phyloP scores from a whole-genome alignment of 306 rosid species.

The Parietaria judaica region DNA sequence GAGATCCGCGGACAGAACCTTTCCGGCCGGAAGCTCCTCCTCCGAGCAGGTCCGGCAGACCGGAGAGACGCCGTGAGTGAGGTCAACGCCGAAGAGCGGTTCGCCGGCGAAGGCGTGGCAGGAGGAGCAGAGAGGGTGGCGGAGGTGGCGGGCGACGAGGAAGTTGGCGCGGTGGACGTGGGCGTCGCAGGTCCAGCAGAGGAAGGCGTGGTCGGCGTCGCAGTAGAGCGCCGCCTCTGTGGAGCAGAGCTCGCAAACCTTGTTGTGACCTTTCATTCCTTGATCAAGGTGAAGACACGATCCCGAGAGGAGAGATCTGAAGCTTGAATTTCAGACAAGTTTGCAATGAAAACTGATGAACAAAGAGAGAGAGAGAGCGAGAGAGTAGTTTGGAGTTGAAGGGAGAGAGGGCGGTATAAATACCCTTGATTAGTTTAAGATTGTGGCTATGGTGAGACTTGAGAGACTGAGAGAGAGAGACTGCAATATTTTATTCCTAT shows the following conservation, averaged over 20 bases:
- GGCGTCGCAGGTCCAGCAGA: constrained; percentile 29
- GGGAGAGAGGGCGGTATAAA: constrained; percentile 2
- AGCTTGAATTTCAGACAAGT: too few relatives aligned
- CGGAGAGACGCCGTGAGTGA: background rate
- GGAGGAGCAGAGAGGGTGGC: constrained; percentile 22
- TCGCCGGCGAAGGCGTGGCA: constrained; percentile 11
- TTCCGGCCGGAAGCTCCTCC: background rate
- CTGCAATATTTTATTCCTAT: too few relatives aligned
- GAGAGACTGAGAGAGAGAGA: too few relatives aligned
- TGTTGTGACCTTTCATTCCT: constrained; percentile 11
- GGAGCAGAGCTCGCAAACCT: constrained; percentile 28
- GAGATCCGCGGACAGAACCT: background rate
- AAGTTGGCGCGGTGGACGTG: constrained; percentile 33
- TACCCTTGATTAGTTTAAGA: background rate
- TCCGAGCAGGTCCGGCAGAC: constrained; percentile 21
- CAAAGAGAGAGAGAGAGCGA: background rate
- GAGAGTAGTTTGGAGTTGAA: background rate
- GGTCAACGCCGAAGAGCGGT: background rate
- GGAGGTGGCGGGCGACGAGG: constrained; percentile 36
- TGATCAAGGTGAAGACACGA: background rate
- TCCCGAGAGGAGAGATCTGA: too few relatives aligned
- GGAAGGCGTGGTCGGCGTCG: constrained; percentile 28
- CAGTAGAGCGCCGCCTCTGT: constrained; percentile 25
- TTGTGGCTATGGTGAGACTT: too few relatives aligned
- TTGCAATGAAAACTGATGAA: background rate